A percentile compares a stretch with the other conserved stretches of the same genome.
Evolutionary conservation across 2,329 filamentous ascomycete genomes (phyloP).

Genomic region (Elsinoe necatrix): DNA sequence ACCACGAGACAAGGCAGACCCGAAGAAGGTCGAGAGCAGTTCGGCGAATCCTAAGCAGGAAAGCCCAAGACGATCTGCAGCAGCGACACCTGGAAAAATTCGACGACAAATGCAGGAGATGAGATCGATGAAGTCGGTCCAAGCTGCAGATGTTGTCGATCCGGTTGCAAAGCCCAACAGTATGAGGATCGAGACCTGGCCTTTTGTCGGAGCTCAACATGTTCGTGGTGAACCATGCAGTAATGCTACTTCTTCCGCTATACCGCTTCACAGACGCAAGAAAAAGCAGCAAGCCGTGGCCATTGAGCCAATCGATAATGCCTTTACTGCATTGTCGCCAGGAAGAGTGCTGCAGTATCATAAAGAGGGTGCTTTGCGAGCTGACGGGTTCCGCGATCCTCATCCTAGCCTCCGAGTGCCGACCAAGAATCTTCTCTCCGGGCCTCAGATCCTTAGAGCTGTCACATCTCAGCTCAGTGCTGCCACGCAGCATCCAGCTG

Average conservation of each 20-base stretch:
- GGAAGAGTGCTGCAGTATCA: background rate
- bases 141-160: constrained; percentile 21
- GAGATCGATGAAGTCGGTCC: background rate
- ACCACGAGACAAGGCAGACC: constrained; percentile 24
- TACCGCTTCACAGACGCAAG: background rate
- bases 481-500: constrained; percentile 44
- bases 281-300: background rate
- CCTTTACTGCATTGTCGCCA: background rate
- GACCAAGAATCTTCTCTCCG: constrained; percentile 26
- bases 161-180: constrained; percentile 53
- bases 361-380: background rate
- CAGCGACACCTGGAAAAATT: constrained; percentile 42
- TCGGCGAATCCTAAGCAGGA: background rate
- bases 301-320: background rate
- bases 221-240: constrained; percentile 43
- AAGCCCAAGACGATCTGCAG: constrained; percentile 30
- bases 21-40: constrained; percentile 20
- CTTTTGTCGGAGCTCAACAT: constrained; percentile 55
- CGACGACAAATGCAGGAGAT: constrained; percentile 26
- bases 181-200: constrained; percentile 61
- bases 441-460: constrained; percentile 28
- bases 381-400: constrained; percentile 17
- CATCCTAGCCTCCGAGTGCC: constrained; percentile 24
- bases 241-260: background rate
- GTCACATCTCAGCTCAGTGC: background rate